A percentile compares a stretch with the other conserved stretches of the same genome.
phyloP scores from a whole-genome alignment of 2,329 filamentous ascomycete genomes.

The Exophiala sideris region DNA sequence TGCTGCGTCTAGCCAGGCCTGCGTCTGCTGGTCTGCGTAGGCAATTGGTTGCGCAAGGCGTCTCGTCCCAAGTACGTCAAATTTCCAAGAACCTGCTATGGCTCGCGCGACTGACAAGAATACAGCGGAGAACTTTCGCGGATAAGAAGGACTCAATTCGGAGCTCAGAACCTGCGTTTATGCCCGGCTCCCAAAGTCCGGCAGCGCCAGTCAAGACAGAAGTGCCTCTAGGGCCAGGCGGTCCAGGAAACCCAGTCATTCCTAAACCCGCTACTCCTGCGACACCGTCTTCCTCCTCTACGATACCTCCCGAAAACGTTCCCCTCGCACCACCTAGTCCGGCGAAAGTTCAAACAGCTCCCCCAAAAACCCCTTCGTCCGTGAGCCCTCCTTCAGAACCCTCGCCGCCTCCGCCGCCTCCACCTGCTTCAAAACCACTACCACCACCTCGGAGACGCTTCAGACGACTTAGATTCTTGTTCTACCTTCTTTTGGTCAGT shows the following conservation, averaged over 20 bases:
- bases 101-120: slow-evolving; percentile 16
- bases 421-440: slow-evolving; percentile 38
- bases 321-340: slow-evolving; percentile 44
- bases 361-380: slow-evolving; percentile 34
- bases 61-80: slow-evolving; percentile 19
- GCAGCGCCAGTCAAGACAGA: slow-evolving; percentile 21
- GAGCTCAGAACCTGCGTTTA: slow-evolving; percentile 27
- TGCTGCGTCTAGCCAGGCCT: slow-evolving; percentile 28
- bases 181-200: slow-evolving; percentile 14
- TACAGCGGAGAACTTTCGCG: slow-evolving; percentile 25
- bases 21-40: slow-evolving; percentile 20
- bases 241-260: slow-evolving; percentile 22
- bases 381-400: slow-evolving; percentile 26
- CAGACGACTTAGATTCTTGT: slow-evolving; percentile 70
- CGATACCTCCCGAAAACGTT: slow-evolving; percentile 49
- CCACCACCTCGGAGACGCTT: slow-evolving; percentile 57
- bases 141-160: slow-evolving; percentile 24
- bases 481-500: slow-evolving; percentile 73
- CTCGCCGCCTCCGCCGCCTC: slow-evolving; percentile 31
- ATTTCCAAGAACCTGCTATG: slow-evolving; percentile 1
- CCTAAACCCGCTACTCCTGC: slow-evolving; percentile 30
- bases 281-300: slow-evolving; percentile 41
- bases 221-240: slow-evolving; percentile 23
- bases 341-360: slow-evolving; percentile 35
- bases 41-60: slow-evolving; percentile 24